Conservation (phyloP, 2,329 filamentous ascomycete species). For the Nannizziopsis barbatae region DNA sequence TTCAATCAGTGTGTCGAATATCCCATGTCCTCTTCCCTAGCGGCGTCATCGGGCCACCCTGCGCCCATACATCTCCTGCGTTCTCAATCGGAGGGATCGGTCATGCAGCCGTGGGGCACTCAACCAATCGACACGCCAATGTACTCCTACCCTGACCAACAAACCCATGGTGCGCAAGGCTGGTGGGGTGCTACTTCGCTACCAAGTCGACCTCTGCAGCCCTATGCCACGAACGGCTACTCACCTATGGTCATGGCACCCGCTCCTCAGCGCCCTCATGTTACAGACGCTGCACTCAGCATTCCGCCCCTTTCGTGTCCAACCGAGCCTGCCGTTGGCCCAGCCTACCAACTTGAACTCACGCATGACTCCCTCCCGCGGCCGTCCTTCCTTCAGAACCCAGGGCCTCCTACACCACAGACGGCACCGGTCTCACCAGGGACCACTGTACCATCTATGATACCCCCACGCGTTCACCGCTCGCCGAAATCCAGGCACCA, state of each 20-base stretch:
- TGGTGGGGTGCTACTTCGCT: slow-evolving; percentile 27
- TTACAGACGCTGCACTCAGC: slow-evolving; percentile 23
- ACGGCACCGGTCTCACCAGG: slow-evolving; percentile 9
- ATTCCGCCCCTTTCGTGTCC: slow-evolving; percentile 10
- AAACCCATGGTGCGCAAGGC: slow-evolving; percentile 26
- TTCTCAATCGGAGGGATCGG: slow-evolving; percentile 29
- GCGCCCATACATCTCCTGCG: slow-evolving; percentile 31
- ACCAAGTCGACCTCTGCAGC: slow-evolving; percentile 26
- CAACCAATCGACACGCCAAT: slow-evolving; percentile 29
- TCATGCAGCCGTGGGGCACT: slow-evolving; percentile 32
- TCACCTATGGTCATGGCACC: slow-evolving; percentile 27
- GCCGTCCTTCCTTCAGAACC: slow-evolving; percentile 3
- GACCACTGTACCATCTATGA: slow-evolving; percentile 3
- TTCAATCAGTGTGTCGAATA: slow-evolving; percentile 27
- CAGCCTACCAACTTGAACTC: slow-evolving; percentile 9
- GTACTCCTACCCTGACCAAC: slow-evolving; percentile 33
- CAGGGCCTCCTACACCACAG: slow-evolving; percentile 5
- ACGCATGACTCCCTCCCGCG: slow-evolving; percentile 3
- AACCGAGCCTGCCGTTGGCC: background rate
- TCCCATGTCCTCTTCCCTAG: slow-evolving; percentile 18
- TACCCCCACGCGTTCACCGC: slow-evolving; percentile 11
- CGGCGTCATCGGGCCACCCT: slow-evolving; percentile 26
- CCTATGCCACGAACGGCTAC: slow-evolving; percentile 25
- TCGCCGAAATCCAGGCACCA: slow-evolving; percentile 22
- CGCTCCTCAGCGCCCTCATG: slow-evolving; percentile 23